Evolutionary conservation across 148 eudicot genomes (phyloP).

Genomic region (Fagopyrum tataricum): DNA sequence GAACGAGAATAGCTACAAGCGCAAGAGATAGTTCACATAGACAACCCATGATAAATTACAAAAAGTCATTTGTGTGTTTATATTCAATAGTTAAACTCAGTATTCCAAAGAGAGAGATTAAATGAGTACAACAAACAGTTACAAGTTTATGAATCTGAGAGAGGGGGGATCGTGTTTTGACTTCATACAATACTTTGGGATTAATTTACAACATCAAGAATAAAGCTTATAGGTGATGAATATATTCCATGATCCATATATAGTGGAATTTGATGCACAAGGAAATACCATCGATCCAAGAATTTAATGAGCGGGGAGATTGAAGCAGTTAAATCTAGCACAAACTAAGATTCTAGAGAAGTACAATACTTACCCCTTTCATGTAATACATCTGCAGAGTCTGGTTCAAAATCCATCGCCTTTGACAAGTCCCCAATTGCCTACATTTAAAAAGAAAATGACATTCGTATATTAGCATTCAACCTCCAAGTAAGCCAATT

Average conservation of each 20-base stretch:
- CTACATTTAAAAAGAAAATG: conserved; percentile 27
- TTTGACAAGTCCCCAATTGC: conserved; percentile 90
- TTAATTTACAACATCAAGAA: neutral
- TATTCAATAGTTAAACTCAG: neutral
- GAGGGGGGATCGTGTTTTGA: neutral
- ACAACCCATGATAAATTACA: neutral
- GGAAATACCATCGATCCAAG: neutral
- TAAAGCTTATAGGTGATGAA: neutral
- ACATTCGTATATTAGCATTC: neutral
- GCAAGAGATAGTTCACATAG: neutral
- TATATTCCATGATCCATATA: neutral
- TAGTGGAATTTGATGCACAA: neutral
- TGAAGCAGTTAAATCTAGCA: conserved; percentile 1
- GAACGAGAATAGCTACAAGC: neutral
- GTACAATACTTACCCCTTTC: conserved; percentile 66
- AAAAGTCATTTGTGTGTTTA: neutral
- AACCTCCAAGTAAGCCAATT: neutral
- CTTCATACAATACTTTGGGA: neutral
- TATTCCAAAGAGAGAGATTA: neutral
- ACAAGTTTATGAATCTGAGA: neutral
- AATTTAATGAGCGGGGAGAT: neutral
- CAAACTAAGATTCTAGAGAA: neutral
- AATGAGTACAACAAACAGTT: neutral
- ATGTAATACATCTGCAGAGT: conserved; percentile 79
- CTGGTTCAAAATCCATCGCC: conserved; percentile 85